phyloP scores from a whole-genome alignment of 371 early-diverging fungal genomes.

The Actinomucor elegans region DNA sequence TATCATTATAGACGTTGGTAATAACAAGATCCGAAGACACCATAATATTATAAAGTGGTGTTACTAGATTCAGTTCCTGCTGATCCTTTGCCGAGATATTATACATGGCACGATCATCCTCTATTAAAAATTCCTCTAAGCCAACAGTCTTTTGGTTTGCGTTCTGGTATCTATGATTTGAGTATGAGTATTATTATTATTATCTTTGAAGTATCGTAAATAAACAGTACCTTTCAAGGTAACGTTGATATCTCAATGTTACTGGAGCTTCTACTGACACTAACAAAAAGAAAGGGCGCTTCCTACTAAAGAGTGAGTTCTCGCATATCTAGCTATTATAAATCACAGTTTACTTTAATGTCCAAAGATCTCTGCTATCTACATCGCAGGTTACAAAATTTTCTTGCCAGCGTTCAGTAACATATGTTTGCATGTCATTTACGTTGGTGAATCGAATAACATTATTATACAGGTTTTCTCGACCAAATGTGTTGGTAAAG shows the following conservation, averaged over 20 bases:
- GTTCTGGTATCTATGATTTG: neutral
- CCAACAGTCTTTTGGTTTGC: neutral
- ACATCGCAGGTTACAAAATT: constrained; percentile 75
- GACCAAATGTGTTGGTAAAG: neutral
- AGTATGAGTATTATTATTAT: neutral
- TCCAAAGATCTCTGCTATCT: constrained; percentile 29
- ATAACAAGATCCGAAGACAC: constrained; percentile 60
- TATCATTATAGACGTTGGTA: constrained; percentile 53
- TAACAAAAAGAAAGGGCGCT: constrained; percentile 87
- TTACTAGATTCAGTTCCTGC: neutral
- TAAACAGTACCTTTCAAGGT: constrained; percentile 39
- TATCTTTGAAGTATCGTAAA: neutral
- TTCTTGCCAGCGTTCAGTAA: constrained; percentile 67
- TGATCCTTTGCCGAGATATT: constrained; percentile 21
- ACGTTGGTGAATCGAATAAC: constrained; percentile 41
- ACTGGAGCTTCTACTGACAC: constrained; percentile 84
- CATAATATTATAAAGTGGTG: constrained; percentile 41
- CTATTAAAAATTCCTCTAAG: constrained; percentile 33
- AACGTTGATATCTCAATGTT: constrained; percentile 65
- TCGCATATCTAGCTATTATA: neutral
- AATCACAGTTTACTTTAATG: constrained; percentile 31
- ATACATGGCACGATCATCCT: constrained; percentile 46
- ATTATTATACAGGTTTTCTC: constrained; percentile 4
- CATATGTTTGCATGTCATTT: constrained; percentile 56
- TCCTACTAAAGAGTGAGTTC: constrained; percentile 40